Percentiles rank a stretch among this genome's conserved stretches.
These are phyloP conservation scores for Yamadazyma phyllophila DNA, from an alignment of 805 yeast species.

Conservation along the genomic window DNA sequence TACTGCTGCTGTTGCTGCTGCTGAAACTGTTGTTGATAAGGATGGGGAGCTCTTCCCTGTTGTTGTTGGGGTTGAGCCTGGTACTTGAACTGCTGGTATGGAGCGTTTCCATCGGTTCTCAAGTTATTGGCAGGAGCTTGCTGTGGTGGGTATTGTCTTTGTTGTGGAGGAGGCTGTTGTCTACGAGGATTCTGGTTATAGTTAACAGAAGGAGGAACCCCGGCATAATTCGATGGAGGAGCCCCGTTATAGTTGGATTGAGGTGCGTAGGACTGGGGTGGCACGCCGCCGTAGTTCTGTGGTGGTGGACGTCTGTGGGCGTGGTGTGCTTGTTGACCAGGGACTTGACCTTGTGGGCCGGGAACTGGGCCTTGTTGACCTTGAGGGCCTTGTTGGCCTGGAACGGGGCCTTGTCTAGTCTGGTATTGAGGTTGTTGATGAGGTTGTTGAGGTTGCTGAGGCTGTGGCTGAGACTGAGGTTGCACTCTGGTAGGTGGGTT, in stretches of 20 bases:
- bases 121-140: conserved; percentile 6
- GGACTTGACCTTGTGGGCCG: neutral
- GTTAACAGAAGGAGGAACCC: conserved; percentile 10
- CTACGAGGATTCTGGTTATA: conserved; percentile 1
- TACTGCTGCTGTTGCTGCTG: conserved; percentile 14
- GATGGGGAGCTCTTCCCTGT: conserved; percentile 14
- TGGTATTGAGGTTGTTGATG: conserved; percentile 1
- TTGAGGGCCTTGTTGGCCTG: conserved; percentile 11
- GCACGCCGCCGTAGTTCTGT: conserved; percentile 5
- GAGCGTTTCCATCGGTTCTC: conserved; percentile 14
- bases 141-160: conserved; percentile 13
- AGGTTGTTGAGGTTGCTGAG: neutral
- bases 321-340: conserved; percentile 15
- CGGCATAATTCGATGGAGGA: conserved; percentile 5
- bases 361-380: too few species aligned
- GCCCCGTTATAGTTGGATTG: conserved; percentile 7
- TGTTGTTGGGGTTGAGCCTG: conserved; percentile 16
- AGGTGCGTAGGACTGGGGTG: conserved; percentile 5
- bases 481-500: neutral
- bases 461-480: neutral
- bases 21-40: conserved; percentile 11
- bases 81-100: conserved; percentile 15
- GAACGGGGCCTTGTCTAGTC: neutral
- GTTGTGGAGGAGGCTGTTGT: conserved; percentile 1
- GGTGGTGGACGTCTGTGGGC: conserved; percentile 19